Evolutionary conservation across 345 rosid species (phyloP).

Genomic region (Heritiera fomes): DNA sequence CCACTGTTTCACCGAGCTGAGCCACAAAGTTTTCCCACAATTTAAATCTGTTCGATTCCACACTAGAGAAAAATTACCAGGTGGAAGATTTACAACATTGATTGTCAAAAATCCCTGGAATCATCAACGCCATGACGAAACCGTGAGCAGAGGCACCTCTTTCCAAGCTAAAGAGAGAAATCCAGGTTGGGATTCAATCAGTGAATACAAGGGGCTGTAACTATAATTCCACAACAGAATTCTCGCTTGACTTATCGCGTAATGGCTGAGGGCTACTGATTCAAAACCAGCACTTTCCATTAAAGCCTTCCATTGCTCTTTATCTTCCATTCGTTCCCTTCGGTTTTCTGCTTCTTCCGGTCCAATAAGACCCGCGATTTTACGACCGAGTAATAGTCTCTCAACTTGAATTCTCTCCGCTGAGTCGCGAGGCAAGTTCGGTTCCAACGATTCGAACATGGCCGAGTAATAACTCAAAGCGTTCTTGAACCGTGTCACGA

Average conservation of each 20-base stretch:
- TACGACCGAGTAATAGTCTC: slow-evolving; percentile 60
- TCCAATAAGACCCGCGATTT: slow-evolving; percentile 55
- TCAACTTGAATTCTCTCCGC: slow-evolving; percentile 65
- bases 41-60: slow-evolving; percentile 22
- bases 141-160: slow-evolving; percentile 71
- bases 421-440: slow-evolving; percentile 60
- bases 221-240: slow-evolving; percentile 74
- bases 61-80: slow-evolving; percentile 44
- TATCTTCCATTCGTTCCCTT: slow-evolving; percentile 73
- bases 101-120: neutral
- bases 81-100: slow-evolving; percentile 26
- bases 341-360: slow-evolving; percentile 44
- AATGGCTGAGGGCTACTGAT: slow-evolving; percentile 70
- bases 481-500: slow-evolving; percentile 56
- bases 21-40: slow-evolving; percentile 5
- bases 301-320: slow-evolving; percentile 66
- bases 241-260: slow-evolving; percentile 79
- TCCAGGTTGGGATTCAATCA: slow-evolving; percentile 64
- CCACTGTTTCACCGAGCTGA: slow-evolving; percentile 4
- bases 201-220: slow-evolving; percentile 60
- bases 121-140: slow-evolving; percentile 84
- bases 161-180: slow-evolving; percentile 82
- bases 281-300: slow-evolving; percentile 76
- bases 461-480: slow-evolving; percentile 67
- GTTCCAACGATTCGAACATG: slow-evolving; percentile 80